A percentile compares a stretch with the other conserved stretches of the same genome.
Conservation (phyloP, 805 yeast species). For the Ogataea nakhonphanomensis region DNA sequence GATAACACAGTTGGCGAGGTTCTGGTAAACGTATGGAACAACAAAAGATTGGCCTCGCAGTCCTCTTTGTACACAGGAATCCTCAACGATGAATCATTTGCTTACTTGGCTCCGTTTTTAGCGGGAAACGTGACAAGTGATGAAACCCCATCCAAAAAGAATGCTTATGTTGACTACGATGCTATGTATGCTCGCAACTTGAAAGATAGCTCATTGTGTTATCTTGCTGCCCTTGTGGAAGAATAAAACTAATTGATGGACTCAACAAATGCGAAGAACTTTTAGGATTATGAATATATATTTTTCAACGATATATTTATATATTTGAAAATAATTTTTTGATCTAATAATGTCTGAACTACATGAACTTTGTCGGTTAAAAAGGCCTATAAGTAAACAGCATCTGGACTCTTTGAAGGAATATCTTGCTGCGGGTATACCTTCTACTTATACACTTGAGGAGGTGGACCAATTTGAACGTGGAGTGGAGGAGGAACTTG, state of each 20-base stretch:
- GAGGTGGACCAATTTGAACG: constrained; percentile 61
- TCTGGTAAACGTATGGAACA: constrained; percentile 14
- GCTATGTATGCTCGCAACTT: constrained; percentile 21
- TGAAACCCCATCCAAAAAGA: neutral
- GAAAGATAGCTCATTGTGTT: constrained; percentile 34
- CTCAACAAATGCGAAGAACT: neutral
- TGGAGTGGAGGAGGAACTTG: constrained; percentile 35
- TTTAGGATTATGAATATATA: constrained; percentile 1
- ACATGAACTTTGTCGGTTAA: constrained; percentile 58
- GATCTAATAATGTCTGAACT: constrained; percentile 56
- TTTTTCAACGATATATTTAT: neutral
- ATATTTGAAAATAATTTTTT: neutral
- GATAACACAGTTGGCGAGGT: constrained; percentile 22
- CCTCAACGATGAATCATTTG: constrained; percentile 39
- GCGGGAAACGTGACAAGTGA: constrained; percentile 22
- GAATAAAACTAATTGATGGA: neutral
- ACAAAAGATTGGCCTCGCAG: constrained; percentile 12
- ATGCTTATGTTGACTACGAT: constrained; percentile 25
- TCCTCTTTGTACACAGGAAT: constrained; percentile 19
- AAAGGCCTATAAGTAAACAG: constrained; percentile 47
- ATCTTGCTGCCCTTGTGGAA: constrained; percentile 33
- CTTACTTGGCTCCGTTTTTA: constrained; percentile 39
- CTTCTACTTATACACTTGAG: constrained; percentile 79
- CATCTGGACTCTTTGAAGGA: constrained; percentile 44
- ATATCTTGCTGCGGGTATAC: constrained; percentile 62